These are phyloP conservation scores for Cladorrhinum sp. DNA, from an alignment of 2,329 filamentous ascomycete species.

Conservation along the genomic window DNA sequence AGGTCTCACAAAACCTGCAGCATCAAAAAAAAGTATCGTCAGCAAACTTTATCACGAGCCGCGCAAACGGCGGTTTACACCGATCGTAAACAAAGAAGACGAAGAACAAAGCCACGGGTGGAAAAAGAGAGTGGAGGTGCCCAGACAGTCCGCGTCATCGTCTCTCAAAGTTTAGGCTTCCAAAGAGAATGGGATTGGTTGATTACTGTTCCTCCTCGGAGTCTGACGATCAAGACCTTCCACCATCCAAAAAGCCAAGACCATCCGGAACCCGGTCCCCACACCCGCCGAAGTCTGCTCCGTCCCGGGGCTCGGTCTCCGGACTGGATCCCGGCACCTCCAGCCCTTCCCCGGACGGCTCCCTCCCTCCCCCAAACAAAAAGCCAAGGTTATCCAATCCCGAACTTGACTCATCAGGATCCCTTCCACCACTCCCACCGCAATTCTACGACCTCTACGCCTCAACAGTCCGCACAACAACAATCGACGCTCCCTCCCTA, in stretches of 20 bases:
- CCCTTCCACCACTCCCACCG: conserved; percentile 70
- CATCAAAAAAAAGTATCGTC: neutral
- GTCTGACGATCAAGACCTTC: conserved; percentile 9
- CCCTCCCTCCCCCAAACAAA: no score
- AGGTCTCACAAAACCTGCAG: conserved; percentile 2
- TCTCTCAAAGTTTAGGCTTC: neutral
- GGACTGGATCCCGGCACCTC: neutral
- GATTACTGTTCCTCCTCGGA: conserved; percentile 37
- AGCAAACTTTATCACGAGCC: neutral
- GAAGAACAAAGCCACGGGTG: neutral
- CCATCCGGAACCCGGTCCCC: neutral
- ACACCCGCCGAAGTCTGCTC: conserved; percentile 1
- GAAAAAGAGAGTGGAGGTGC: neutral
- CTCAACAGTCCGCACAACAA: conserved; percentile 71
- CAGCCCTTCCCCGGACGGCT: neutral
- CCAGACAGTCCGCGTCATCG: neutral
- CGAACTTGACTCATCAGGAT: conserved; percentile 11
- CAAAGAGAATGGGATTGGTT: conserved; percentile 35
- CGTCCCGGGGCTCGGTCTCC: conserved; percentile 2
- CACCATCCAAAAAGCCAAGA: conserved; percentile 16
- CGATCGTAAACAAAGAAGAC: neutral
- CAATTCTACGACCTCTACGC: conserved; percentile 89
- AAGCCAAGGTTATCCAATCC: neutral
- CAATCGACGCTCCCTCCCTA: conserved; percentile 75
- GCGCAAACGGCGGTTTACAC: neutral